A percentile compares a stretch with the other conserved stretches of the same genome.
Evolutionary conservation across 139 green algal species (phyloP).

Genomic region (Mesotaenium endlicherianum): DNA sequence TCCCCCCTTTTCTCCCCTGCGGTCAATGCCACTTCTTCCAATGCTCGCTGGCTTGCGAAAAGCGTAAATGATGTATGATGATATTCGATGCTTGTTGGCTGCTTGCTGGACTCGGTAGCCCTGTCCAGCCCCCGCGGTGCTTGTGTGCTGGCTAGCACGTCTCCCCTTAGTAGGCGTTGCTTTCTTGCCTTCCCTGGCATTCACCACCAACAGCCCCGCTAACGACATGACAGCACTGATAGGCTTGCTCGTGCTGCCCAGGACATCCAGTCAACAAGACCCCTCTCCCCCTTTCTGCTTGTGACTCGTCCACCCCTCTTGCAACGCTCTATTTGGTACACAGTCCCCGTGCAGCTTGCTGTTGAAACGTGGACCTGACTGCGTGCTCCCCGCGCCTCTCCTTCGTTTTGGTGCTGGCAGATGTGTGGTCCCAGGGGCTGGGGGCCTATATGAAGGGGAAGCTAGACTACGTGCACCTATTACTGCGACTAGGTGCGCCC

Average conservation of each 20-base stretch:
- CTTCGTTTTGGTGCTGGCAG: not conserved
- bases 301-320: not conserved
- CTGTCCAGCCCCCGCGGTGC: not conserved
- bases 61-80: not conserved
- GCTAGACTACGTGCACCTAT: slow-evolving; percentile 6
- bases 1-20: not conserved
- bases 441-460: not conserved
- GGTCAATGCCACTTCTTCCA: not conserved
- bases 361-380: not conserved
- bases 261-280: not conserved
- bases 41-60: not conserved
- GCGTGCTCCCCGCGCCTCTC: not conserved
- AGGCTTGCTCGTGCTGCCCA: too few relatives aligned
- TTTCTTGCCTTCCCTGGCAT: too few relatives aligned
- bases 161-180: too few relatives aligned
- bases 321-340: not conserved
- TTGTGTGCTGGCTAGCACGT: too few relatives aligned
- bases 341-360: not conserved
- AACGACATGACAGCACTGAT: too few relatives aligned
- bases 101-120: not conserved
- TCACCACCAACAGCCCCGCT: too few relatives aligned
- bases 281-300: not conserved
- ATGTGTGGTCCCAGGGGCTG: slow-evolving; percentile 2
- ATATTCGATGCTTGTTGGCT: not conserved
- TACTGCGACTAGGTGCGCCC: slow-evolving; percentile 3